Evolutionary conservation across 2,329 filamentous ascomycete species (phyloP), one percentile per base, ranked within the genome.

Genomic region (Domatiomyces catenatus): DNA sequence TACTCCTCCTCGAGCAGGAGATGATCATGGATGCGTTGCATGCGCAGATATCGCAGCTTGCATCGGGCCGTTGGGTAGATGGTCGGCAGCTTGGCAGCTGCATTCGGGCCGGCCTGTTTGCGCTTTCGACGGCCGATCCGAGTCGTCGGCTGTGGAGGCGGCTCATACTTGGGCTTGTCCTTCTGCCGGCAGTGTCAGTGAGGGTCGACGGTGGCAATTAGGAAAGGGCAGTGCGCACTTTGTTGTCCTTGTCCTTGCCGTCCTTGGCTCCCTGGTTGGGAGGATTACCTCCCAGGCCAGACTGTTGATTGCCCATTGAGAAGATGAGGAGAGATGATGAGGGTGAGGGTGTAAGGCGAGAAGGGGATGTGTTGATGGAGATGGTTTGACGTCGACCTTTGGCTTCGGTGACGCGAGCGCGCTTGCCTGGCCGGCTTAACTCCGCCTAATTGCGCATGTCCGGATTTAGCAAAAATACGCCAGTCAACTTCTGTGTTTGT

Each of bases 151-250:
- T 90, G 84, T 69, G 92, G 92, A 60, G 92, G 92, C 58, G 92
- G 92, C 71, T 98, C 92, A 76, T 98, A 98, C 84, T 94, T 96
- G 66, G 92, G 92, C 83, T 98, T 98, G 57, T 98, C 90, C 79
- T 98, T 96, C 90, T 94, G 63, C 61, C 54, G 48, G n/a, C 32
- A 42, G 17, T 42, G 44, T 61, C 48, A 60, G 53, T 28, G 42
- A 19, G 6, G 32, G n/a, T 36, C 47, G 19, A 39, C 17, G 3
- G 42, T 7, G 22, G 19, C 43, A 26, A 10, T 19, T 43, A 43
- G 18, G 42, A 43, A 26, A 50, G 12, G 12, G 6, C 39, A 22
- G 22, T 26, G 44, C 67, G 50, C 71, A 86, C 90, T 80, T 96
- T 96, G 32, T 15, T 15, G 32, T 39, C 32, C 78, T 96, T 94